Base-by-base conservation (phyloP, 768 basidiomycete species). In the Chalciporus chontae region DNA sequence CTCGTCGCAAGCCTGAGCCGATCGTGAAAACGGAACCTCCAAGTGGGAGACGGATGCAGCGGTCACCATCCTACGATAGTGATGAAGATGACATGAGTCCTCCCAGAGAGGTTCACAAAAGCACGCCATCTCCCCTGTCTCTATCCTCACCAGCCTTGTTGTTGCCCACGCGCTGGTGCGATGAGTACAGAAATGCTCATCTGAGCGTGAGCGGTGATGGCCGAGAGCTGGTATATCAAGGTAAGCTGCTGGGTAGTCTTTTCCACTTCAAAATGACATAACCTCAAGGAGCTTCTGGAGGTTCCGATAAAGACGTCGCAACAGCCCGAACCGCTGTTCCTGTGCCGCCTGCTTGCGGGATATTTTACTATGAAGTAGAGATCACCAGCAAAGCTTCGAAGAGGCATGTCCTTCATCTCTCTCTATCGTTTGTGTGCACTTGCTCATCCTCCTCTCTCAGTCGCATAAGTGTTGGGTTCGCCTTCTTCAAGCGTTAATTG, bases 311-410 rank as follows among this genome's bases (percentile, higher is more conserved):
- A 51, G 93, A 95, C 48, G 91, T 92, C 0, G 90, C 90, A 10
- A 77, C 93, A 37, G 87, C 89, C 4, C 80, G 92, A 44, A 84
- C 94, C 0, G 79, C 79, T 39, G 72, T 81, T 55, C 80, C 86
- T 1, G 86, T 95, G 42, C 94, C 94, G 2, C 75, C 85, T 0
- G 84, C 86, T 10, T 89, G 89, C 58, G 96, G 94, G 19, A 83
- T 98, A 47, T 95, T 91, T 64, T 99, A 98, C 67, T 99, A 86
- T 64, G 95, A 99, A 72, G 83, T 93, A 5, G 82, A 88, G 59
- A 81, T 98, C 40, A 64, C 87, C 6, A 83, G 87, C 63, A 89
- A 89, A 26, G 81, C 86, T 63, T 74, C 79, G 38, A 89, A 87
- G 66, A 92, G 90, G 92, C 86, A 58, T 64, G 81, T 69, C 19